Conservation (phyloP, 2,329 filamentous ascomycete species). For the Neurospora sp. region DNA sequence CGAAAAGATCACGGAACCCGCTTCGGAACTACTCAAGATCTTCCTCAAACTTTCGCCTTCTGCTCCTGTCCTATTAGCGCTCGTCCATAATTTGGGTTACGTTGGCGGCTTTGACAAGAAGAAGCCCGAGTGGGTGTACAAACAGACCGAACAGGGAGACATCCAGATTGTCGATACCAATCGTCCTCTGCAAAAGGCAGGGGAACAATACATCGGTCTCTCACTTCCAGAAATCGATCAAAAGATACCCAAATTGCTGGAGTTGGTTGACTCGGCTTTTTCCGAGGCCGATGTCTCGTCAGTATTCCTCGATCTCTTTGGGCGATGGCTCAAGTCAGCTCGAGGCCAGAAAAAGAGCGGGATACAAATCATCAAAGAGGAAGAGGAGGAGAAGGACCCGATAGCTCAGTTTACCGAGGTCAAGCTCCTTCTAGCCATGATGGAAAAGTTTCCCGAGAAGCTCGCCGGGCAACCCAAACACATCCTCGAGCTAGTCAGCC, state of each 20-base stretch:
- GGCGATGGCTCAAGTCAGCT: constrained; percentile 41
- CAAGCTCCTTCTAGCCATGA: constrained; percentile 54
- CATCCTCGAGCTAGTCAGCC: constrained; percentile 51
- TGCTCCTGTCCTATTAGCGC: constrained; percentile 33
- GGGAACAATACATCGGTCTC: not conserved
- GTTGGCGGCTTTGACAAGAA: constrained; percentile 31
- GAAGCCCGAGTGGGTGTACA: constrained; percentile 42
- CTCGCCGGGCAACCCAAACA: constrained; percentile 55
- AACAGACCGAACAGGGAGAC: constrained; percentile 30
- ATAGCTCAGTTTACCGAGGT: constrained; percentile 43
- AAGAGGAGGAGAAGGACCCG: constrained; percentile 26
- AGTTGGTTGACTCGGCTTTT: constrained; percentile 38
- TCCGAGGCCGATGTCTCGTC: constrained; percentile 47
- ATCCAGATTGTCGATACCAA: constrained; percentile 39
- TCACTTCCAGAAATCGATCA: constrained; percentile 34
- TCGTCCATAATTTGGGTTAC: constrained; percentile 47
- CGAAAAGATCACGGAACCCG: constrained; percentile 31
- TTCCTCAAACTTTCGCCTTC: constrained; percentile 48
- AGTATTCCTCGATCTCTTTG: constrained; percentile 50
- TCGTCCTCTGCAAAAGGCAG: not conserved
- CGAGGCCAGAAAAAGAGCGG: constrained; percentile 18
- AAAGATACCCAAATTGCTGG: constrained; percentile 38
- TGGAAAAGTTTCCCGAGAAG: constrained; percentile 51
- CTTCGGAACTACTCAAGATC: constrained; percentile 41
- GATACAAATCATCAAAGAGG: constrained; percentile 17